Conservation (phyloP, 331 rosid genomes). For the Dryas integrifolia region DNA sequence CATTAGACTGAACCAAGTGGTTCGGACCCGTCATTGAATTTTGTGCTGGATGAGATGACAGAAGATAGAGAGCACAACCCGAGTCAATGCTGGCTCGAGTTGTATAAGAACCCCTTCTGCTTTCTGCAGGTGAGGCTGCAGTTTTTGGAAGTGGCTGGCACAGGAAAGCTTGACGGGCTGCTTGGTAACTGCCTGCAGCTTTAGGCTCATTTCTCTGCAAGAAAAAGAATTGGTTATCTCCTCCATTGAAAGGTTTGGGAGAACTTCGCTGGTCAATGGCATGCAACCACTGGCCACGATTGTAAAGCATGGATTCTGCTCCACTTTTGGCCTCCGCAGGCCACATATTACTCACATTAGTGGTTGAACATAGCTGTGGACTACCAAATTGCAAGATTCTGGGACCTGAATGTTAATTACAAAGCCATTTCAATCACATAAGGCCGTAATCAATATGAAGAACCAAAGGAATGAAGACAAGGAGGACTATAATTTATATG, state of each 20-base stretch:
- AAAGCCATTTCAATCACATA: constrained; percentile 17
- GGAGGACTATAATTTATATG: background rate
- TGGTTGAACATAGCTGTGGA: constrained; percentile 57
- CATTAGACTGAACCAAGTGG: constrained; percentile 44
- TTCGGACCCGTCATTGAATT: constrained; percentile 36
- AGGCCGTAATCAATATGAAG: background rate
- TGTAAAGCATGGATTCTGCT: constrained; percentile 43
- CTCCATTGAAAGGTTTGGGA: constrained; percentile 27
- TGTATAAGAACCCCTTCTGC: constrained; percentile 34
- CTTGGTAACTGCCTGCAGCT: constrained; percentile 14
- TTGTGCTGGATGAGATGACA: constrained; percentile 74
- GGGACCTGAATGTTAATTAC: constrained; percentile 54
- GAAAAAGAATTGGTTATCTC: constrained; percentile 31
- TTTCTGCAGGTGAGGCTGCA: constrained; percentile 24
- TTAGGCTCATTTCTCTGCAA: constrained; percentile 28
- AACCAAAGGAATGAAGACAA: constrained; percentile 9
- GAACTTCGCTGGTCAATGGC: constrained; percentile 33
- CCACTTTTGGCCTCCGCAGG: constrained; percentile 43
- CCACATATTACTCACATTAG: constrained; percentile 47
- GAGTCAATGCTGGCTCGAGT: constrained; percentile 47
- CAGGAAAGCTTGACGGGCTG: constrained; percentile 25
- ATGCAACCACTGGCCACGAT: constrained; percentile 30
- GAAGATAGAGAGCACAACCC: constrained; percentile 98
- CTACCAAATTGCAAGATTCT: constrained; percentile 72
- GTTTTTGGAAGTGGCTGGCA: constrained; percentile 26